These are phyloP conservation scores for Ophiostoma quercus DNA, from an alignment of 2,329 filamentous ascomycete species.

Conservation along the genomic window DNA sequence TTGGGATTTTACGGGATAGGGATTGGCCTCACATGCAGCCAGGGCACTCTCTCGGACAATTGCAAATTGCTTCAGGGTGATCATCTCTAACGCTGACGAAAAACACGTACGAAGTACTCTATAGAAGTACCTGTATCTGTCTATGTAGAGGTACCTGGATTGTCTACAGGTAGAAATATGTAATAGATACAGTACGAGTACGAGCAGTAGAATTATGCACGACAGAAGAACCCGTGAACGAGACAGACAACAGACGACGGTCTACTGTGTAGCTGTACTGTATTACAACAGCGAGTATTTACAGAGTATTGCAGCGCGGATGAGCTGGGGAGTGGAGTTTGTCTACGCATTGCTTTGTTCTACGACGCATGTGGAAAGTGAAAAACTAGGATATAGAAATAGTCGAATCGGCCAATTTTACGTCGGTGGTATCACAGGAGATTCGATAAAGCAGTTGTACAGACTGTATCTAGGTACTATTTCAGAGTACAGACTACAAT, in stretches of 20 bases:
- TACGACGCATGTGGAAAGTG: background rate
- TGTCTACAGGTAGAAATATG: background rate
- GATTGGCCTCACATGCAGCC: background rate
- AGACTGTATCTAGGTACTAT: background rate
- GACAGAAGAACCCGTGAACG: too few species aligned
- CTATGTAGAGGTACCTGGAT: background rate
- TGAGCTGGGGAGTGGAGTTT: background rate
- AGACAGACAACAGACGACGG: background rate
- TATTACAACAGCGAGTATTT: background rate
- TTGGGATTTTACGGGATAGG: background rate
- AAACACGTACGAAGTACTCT: background rate
- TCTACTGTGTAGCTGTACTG: background rate
- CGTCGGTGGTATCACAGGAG: background rate
- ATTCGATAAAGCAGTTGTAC: background rate
- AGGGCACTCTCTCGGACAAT: background rate
- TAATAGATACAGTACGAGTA: background rate
- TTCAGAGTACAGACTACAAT: background rate
- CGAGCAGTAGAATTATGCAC: background rate
- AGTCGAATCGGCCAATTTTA: background rate
- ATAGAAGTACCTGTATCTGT: background rate
- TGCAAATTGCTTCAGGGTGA: conserved; percentile 3
- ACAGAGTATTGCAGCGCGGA: background rate
- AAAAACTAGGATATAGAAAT: conserved; percentile 3
- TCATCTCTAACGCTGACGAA: background rate
- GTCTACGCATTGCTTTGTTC: background rate